Conservation (phyloP, 352 stramenopile species). For the Pythium coloratum region DNA sequence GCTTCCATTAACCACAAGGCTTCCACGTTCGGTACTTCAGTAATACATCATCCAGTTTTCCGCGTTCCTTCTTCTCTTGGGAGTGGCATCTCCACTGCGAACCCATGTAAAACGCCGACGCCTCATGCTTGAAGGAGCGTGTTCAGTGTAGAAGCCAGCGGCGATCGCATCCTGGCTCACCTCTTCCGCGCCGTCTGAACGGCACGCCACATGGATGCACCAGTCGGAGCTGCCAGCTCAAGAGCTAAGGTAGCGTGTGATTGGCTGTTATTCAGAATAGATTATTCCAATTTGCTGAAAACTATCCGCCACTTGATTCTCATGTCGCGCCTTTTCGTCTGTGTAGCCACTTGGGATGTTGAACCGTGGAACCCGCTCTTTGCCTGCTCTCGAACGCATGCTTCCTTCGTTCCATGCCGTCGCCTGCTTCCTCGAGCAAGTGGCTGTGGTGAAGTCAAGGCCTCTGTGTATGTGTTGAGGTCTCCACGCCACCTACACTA, state of each 20-base stretch:
- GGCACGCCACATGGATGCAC: conserved; percentile 1
- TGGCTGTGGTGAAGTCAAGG: neutral
- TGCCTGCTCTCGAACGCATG: neutral
- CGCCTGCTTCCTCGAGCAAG: neutral
- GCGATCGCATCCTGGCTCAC: neutral
- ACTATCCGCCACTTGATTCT: neutral
- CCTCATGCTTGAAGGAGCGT: neutral
- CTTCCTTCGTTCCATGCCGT: neutral
- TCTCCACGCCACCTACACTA: neutral
- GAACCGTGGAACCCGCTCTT: conserved; percentile 4
- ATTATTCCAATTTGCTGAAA: neutral
- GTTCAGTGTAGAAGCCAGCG: conserved; percentile 1
- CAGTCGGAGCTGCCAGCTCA: neutral
- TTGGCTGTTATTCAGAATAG: neutral
- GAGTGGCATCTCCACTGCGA: neutral
- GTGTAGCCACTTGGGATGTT: conserved; percentile 7
- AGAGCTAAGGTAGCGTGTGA: neutral
- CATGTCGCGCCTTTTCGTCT: neutral
- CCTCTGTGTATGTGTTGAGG: neutral
- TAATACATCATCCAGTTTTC: conserved; percentile 3
- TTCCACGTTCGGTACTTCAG: neutral
- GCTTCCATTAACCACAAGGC: too few relatives aligned
- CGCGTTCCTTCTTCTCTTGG: neutral
- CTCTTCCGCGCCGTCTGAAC: neutral
- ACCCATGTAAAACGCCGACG: neutral